Conservation (phyloP, 1,284 basidiomycete species). For the Mycosarcoma mackinlayi region DNA sequence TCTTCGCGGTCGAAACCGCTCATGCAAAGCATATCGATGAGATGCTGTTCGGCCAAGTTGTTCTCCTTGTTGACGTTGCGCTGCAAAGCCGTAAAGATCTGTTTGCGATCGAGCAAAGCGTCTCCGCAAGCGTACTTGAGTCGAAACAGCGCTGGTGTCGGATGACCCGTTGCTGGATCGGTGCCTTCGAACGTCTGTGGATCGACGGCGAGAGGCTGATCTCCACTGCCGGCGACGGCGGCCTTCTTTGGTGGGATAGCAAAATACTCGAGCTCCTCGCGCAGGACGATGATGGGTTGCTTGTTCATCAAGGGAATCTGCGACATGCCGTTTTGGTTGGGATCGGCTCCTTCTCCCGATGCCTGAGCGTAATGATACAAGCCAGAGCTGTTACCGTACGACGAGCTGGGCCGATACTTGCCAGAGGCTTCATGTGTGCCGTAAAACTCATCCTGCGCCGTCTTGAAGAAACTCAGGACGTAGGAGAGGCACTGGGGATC, state of each 20-base stretch:
- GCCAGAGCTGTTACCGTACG: slow-evolving; percentile 30
- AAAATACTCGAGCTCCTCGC: slow-evolving; percentile 98
- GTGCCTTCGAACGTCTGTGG: slow-evolving; percentile 38
- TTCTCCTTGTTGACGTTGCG: slow-evolving; percentile 99
- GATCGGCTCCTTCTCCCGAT: slow-evolving; percentile 68
- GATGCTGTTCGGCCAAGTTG: slow-evolving; percentile 96
- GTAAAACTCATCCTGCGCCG: slow-evolving; percentile 89
- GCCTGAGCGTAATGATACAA: slow-evolving; percentile 31
- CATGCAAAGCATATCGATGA: slow-evolving; percentile 99
- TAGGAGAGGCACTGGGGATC: slow-evolving; percentile 96
- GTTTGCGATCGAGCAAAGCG: slow-evolving; percentile 85
- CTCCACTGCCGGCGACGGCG: neutral
- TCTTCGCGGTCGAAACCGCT: slow-evolving; percentile 97
- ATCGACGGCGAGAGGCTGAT: slow-evolving; percentile 5
- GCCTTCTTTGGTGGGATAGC: slow-evolving; percentile 76
- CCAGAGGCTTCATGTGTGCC: slow-evolving; percentile 81
- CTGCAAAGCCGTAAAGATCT: slow-evolving; percentile 97
- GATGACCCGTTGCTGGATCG: slow-evolving; percentile 75
- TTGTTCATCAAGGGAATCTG: slow-evolving; percentile 83
- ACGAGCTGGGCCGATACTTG: slow-evolving; percentile 76
- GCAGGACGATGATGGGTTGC: slow-evolving; percentile 97
- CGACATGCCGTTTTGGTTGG: slow-evolving; percentile 67
- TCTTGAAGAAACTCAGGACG: slow-evolving; percentile 89
- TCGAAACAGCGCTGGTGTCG: slow-evolving; percentile 77
- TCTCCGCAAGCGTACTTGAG: slow-evolving; percentile 74